Evolutionary conservation across 495 filamentous ascomycete genomes (phyloP).

Genomic region (Hypoxylon rickii): DNA sequence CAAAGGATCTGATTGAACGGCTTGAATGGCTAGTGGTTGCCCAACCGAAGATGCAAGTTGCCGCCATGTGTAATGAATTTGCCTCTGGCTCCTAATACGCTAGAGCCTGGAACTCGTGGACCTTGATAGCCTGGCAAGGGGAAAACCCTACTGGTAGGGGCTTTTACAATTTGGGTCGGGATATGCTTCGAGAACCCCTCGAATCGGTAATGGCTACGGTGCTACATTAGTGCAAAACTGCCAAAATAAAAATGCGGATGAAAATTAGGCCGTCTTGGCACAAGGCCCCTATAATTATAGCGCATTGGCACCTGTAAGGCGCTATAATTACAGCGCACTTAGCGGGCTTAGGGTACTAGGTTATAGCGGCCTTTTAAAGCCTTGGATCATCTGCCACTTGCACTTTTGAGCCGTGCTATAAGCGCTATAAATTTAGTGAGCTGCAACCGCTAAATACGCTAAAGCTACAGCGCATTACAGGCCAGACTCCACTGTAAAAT

Average conservation of each 20-base stretch:
- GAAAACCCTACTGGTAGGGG: conserved; percentile 13
- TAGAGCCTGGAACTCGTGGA: conserved; percentile 20
- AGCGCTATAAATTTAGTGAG: conserved; percentile 7
- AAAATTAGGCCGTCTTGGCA: too few relatives aligned
- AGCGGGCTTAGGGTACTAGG: too few relatives aligned
- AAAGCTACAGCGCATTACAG: not conserved
- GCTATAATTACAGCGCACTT: too few relatives aligned
- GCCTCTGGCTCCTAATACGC: conserved; percentile 11
- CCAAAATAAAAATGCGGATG: too few relatives aligned
- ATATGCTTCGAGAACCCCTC: conserved; percentile 5
- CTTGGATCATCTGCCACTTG: too few relatives aligned
- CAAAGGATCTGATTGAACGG: conserved; percentile 21
- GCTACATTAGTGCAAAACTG: too few relatives aligned
- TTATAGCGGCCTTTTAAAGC: too few relatives aligned
- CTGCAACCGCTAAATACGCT: too few relatives aligned
- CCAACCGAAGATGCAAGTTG: conserved; percentile 25
- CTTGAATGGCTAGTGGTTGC: conserved; percentile 13
- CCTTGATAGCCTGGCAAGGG: conserved; percentile 9
- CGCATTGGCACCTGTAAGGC: too few relatives aligned
- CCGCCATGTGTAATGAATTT: conserved; percentile 30
- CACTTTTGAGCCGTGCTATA: too few relatives aligned
- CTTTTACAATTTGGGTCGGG: conserved; percentile 6
- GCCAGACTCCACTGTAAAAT: too few relatives aligned
- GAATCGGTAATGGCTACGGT: not conserved
- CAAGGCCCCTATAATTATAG: too few relatives aligned